Conservation (phyloP, 345 rosid species). For the Linum trigynum region DNA sequence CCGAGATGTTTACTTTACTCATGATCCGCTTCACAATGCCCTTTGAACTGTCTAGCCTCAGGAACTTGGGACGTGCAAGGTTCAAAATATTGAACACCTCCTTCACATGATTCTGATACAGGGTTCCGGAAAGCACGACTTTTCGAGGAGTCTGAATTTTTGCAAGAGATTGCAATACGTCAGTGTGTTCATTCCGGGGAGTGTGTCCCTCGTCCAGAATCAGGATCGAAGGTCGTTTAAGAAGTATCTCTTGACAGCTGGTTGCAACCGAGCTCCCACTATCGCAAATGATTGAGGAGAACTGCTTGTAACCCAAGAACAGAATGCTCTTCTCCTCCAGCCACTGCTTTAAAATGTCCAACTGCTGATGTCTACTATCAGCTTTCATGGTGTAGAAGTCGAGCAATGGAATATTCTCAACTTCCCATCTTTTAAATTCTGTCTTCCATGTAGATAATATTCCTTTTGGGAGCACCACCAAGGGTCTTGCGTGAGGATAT, state of each 20-base stretch:
- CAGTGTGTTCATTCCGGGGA: slow-evolving; percentile 70
- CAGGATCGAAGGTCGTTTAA: slow-evolving; percentile 58
- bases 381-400: slow-evolving; percentile 74
- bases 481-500: slow-evolving; percentile 65
- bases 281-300: slow-evolving; percentile 62
- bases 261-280: slow-evolving; percentile 19
- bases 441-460: slow-evolving; percentile 78
- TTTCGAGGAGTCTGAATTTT: slow-evolving; percentile 68
- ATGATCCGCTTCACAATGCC: slow-evolving; percentile 44
- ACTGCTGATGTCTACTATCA: slow-evolving; percentile 55
- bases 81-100: slow-evolving; percentile 82
- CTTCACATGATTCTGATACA: slow-evolving; percentile 78
- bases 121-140: slow-evolving; percentile 84
- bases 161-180: slow-evolving; percentile 66
- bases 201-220: slow-evolving; percentile 90
- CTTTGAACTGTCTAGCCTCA: slow-evolving; percentile 37
- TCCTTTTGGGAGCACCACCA: slow-evolving; percentile 81
- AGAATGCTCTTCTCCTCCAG: slow-evolving; percentile 57
- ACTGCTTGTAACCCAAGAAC: slow-evolving; percentile 84
- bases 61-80: slow-evolving; percentile 83
- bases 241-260: slow-evolving; percentile 56
- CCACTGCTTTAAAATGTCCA: slow-evolving; percentile 65
- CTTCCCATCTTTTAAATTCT: slow-evolving; percentile 74
- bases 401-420: slow-evolving; percentile 54
- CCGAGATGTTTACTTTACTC: slow-evolving; percentile 49